These are phyloP conservation scores for Zea luxurians DNA, from an alignment of 176 grass and related monocot species.

Conservation along the genomic window DNA sequence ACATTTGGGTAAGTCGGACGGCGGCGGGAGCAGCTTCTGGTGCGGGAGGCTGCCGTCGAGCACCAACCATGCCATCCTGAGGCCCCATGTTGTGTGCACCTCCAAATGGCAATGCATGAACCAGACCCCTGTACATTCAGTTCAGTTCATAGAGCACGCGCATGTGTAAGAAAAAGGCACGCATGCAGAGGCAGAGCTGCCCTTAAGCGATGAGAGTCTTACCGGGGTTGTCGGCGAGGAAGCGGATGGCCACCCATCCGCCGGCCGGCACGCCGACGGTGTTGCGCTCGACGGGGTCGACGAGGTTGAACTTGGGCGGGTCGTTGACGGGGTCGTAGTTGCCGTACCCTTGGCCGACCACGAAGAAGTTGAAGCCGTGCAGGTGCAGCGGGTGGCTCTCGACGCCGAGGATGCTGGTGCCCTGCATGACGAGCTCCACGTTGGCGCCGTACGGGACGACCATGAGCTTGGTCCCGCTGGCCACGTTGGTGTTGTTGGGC, in stretches of 20 bases:
- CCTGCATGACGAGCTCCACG: conserved; percentile 83
- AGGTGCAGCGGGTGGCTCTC: conserved; percentile 90
- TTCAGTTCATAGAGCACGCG: background rate
- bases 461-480: conserved; percentile 53
- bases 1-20: conserved; percentile 55
- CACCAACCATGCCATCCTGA: conserved; percentile 61
- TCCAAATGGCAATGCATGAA: conserved; percentile 74
- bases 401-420: conserved; percentile 59
- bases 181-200: background rate
- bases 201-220: too few species aligned
- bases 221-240: conserved; percentile 84
- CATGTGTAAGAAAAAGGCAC: background rate
- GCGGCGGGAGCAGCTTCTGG: conserved; percentile 54
- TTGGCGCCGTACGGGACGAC: conserved; percentile 47
- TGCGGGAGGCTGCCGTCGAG: conserved; percentile 41
- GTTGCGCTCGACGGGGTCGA: conserved; percentile 81
- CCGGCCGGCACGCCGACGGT: conserved; percentile 64
- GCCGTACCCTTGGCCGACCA: conserved; percentile 62
- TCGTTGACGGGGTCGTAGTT: conserved; percentile 58
- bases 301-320: conserved; percentile 67
- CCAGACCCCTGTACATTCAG: conserved; percentile 48
- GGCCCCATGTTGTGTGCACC: conserved; percentile 55
- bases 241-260: conserved; percentile 75
- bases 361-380: conserved; percentile 90
- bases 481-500: conserved; percentile 58